Evolutionary conservation across 140 eudicot genomes (phyloP).

Genomic region (Anethum foeniculum): DNA sequence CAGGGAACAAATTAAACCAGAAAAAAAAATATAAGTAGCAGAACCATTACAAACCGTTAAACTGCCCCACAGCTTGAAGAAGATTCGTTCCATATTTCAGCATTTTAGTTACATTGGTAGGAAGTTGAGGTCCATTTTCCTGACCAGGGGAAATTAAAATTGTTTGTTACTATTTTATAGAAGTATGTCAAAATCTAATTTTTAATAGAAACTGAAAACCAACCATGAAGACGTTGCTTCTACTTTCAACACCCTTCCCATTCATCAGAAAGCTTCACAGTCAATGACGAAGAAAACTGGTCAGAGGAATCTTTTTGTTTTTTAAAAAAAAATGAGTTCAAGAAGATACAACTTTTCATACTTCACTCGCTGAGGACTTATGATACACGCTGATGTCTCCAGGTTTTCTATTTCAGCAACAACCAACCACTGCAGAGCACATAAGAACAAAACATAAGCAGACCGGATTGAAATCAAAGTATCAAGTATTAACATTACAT

Average conservation of each 20-base stretch:
- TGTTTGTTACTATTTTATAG: slow-evolving; percentile 16
- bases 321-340: background rate
- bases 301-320: slow-evolving; percentile 12
- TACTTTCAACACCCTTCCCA: slow-evolving; percentile 66
- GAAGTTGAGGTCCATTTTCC: slow-evolving; percentile 85
- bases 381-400: slow-evolving; percentile 68
- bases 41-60: slow-evolving; percentile 1
- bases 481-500: background rate
- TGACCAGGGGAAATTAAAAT: slow-evolving; percentile 14
- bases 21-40: background rate
- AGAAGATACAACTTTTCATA: slow-evolving; percentile 23
- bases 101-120: slow-evolving; percentile 48
- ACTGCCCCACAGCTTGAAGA: slow-evolving; percentile 82
- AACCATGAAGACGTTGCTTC: slow-evolving; percentile 58
- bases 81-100: slow-evolving; percentile 84
- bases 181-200: background rate
- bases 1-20: background rate
- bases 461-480: background rate
- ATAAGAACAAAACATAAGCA: background rate
- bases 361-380: slow-evolving; percentile 67
- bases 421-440: background rate
- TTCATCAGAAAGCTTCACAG: slow-evolving; percentile 50
- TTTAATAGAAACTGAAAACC: slow-evolving; percentile 16
- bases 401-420: slow-evolving; percentile 54
- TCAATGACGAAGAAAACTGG: background rate